Evolutionary conservation across 2,329 filamentous ascomycete genomes (phyloP), one percentile per base, ranked within the genome.

Genomic region (Monilinia aucupariae): DNA sequence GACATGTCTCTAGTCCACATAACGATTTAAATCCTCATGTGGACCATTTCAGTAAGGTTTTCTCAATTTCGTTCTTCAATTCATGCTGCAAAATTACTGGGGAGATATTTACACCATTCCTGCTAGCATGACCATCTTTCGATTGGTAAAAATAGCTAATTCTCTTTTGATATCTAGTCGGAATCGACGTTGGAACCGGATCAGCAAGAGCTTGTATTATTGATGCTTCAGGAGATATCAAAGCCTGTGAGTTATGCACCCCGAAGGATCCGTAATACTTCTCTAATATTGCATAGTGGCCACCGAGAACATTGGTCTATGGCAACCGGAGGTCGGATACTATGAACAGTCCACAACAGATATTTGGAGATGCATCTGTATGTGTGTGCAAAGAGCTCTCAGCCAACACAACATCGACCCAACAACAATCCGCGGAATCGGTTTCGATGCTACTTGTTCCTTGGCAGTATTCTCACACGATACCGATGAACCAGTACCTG

Each of bases 371-470:
- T 93, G 91, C 77, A 96, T 99, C 74, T 96, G 92, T 79, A 83
- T 85, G 65, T 94, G 91, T 49, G 91, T 97, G 45, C 88, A 92
- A 71, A 84, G 87, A 59, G 91, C 92, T 51, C 83, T 97, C 71
- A 83, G 82, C 73, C 88, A 96, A 75, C 89, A 93, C 69, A 87
- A 87, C 70, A 87, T 96, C 69, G 86, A 93, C 71, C 83, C 87
- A 5, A 79, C 79, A 66, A 86, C 84, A 43, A 88, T 99, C 71
- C 89, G 89, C 70, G 94, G 94, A 64, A 91, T 99, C 72, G 94
- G 94, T 60, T 97, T 99, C 76, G 94, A 99, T 75, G 94, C 94
- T 27, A 99, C 94, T n/a, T 99, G 94, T 81, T 99, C 94, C 22
- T 85, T 99, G 34, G 85, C 92, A 39, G 92, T 97, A 69, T 96